Evolutionary conservation across 495 filamentous ascomycete genomes (phyloP).

Genomic region (Penicillium paxilli): DNA sequence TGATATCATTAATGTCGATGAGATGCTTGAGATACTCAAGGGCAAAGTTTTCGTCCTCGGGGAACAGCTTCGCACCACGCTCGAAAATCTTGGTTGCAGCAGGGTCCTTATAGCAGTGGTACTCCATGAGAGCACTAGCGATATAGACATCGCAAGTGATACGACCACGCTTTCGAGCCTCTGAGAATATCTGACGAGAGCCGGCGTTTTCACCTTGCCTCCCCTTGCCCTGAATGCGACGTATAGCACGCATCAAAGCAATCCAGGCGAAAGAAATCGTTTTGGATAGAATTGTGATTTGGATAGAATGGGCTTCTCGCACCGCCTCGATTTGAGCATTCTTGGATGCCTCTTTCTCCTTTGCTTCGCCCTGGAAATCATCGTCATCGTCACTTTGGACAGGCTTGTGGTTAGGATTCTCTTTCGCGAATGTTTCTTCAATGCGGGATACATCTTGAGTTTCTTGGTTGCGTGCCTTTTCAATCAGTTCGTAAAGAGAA

Average conservation of each 20-base stretch:
- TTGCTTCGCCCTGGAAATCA: slow-evolving; percentile 55
- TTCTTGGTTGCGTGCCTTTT: slow-evolving; percentile 72
- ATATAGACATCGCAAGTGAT: slow-evolving; percentile 93
- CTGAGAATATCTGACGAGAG: slow-evolving; percentile 79
- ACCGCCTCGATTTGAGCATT: slow-evolving; percentile 69
- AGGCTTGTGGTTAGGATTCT: slow-evolving; percentile 40
- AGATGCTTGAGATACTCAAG: slow-evolving; percentile 95
- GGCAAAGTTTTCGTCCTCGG: slow-evolving; percentile 86
- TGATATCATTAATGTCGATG: slow-evolving; percentile 85
- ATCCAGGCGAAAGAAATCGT: slow-evolving; percentile 93
- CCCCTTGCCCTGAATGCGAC: slow-evolving; percentile 91
- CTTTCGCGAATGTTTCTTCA: slow-evolving; percentile 55
- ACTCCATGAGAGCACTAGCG: slow-evolving; percentile 87
- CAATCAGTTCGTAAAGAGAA: slow-evolving; percentile 76
- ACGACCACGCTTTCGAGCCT: slow-evolving; percentile 80
- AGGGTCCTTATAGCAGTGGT: slow-evolving; percentile 90
- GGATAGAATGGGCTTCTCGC: slow-evolving; percentile 65
- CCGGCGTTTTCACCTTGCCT: slow-evolving; percentile 69
- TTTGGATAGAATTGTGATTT: slow-evolving; percentile 70
- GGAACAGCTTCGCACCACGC: slow-evolving; percentile 86
- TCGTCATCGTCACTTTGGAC: slow-evolving; percentile 60
- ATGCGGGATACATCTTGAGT: slow-evolving; percentile 67
- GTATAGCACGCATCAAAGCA: slow-evolving; percentile 87
- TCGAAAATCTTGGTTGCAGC: slow-evolving; percentile 94
- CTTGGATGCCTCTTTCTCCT: slow-evolving; percentile 54